phyloP scores from a whole-genome alignment of 495 filamentous ascomycete species.

The Xylaria sp. region DNA sequence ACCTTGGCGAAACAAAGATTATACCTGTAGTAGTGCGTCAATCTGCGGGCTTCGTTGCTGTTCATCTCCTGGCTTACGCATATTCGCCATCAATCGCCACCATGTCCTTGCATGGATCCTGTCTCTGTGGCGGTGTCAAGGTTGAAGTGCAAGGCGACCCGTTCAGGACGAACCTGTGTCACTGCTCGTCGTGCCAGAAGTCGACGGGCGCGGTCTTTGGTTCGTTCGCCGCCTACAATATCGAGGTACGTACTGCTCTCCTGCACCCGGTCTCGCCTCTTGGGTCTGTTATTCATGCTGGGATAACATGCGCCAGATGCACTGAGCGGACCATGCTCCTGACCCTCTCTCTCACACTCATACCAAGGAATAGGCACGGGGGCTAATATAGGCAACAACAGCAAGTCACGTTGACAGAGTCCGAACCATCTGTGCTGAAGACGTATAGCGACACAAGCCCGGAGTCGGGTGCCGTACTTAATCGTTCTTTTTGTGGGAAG shows the following conservation, averaged over 20 bases:
- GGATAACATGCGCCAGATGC: background rate
- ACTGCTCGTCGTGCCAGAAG: conserved; percentile 33
- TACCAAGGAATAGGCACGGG: background rate
- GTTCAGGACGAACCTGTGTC: conserved; percentile 23
- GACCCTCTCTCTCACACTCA: background rate
- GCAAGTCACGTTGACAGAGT: conserved; percentile 26
- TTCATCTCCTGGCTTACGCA: background rate
- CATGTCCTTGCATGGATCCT: conserved; percentile 30
- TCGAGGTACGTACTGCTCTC: conserved; percentile 22
- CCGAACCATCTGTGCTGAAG: conserved; percentile 18
- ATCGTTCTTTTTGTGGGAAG: conserved; percentile 29
- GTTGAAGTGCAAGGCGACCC: conserved; percentile 24
- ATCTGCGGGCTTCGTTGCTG: background rate
- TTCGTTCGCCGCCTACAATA: conserved; percentile 4
- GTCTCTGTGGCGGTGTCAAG: conserved; percentile 31
- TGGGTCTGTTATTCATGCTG: background rate
- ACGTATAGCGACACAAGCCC: conserved; percentile 23
- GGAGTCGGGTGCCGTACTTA: conserved; percentile 22
- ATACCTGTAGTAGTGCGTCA: background rate
- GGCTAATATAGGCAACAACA: background rate
- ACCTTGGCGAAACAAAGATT: background rate
- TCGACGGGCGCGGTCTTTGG: conserved; percentile 18
- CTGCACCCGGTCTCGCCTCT: background rate
- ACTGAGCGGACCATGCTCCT: background rate
- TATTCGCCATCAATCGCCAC: background rate